Percentiles rank a stretch among this genome's conserved stretches.
Evolutionary conservation across 257 asterid genomes (phyloP).

Genomic region (Nemophila menziesii): DNA sequence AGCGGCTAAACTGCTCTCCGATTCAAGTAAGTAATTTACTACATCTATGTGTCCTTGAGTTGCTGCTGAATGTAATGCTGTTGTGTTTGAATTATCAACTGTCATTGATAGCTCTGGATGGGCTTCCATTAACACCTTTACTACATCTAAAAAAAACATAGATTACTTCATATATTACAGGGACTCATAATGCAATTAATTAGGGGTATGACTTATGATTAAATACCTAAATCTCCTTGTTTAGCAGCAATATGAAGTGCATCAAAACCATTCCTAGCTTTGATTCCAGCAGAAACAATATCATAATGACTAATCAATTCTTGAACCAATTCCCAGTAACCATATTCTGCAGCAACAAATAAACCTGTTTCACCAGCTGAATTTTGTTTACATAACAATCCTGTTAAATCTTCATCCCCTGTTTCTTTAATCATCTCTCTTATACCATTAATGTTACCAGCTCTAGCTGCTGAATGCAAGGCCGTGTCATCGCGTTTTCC

Average conservation of each 20-base stretch:
- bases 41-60: conserved; percentile 33
- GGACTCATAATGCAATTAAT: too few species aligned
- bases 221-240: conserved; percentile 44
- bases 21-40: conserved; percentile 27
- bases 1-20: conserved; percentile 24
- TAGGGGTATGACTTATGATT: not conserved
- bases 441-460: conserved; percentile 22
- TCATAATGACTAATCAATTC: conserved; percentile 31
- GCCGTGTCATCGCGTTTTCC: conserved; percentile 36
- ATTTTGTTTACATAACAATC: conserved; percentile 26
- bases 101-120: conserved; percentile 44
- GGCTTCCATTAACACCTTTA: conserved; percentile 35
- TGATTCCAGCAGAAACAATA: conserved; percentile 33
- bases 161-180: not conserved
- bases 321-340: conserved; percentile 27
- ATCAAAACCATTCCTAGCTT: conserved; percentile 40
- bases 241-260: conserved; percentile 47
- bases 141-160: conserved; percentile 17
- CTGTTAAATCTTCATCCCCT: conserved; percentile 21
- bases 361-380: conserved; percentile 34
- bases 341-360: conserved; percentile 41
- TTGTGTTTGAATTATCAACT: conserved; percentile 30
- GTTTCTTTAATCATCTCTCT: conserved; percentile 10
- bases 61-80: conserved; percentile 37
- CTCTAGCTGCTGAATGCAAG: conserved; percentile 36